A percentile compares a stretch with the other conserved stretches of the same genome.
Evolutionary conservation across 768 basidiomycete species (phyloP).

Genomic region (Pisolithus microcarpus): DNA sequence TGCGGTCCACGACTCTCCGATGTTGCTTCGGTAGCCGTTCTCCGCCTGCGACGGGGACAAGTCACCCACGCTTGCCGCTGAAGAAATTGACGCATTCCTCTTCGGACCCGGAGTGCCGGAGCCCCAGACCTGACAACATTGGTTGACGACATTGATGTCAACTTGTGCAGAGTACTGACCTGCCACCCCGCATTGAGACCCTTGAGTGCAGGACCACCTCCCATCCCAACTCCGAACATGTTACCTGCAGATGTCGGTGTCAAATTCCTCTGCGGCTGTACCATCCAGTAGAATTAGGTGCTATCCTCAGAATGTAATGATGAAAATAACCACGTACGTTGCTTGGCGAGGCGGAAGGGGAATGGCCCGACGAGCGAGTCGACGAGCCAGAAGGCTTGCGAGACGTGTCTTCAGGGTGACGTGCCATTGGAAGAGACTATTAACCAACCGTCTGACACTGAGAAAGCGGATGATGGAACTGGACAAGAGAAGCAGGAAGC

Average conservation of each 20-base stretch:
- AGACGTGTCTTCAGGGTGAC: conserved; percentile 37
- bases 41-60: conserved; percentile 40
- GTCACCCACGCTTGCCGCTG: conserved; percentile 47
- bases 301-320: background rate
- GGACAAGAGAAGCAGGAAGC: conserved; percentile 3
- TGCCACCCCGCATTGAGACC: conserved; percentile 60
- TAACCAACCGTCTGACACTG: conserved; percentile 24
- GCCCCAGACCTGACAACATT: conserved; percentile 48
- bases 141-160: conserved; percentile 4
- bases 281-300: conserved; percentile 19
- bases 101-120: conserved; percentile 41
- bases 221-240: conserved; percentile 49
- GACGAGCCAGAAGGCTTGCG: conserved; percentile 68
- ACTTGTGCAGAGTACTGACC: conserved; percentile 32
- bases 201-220: conserved; percentile 42
- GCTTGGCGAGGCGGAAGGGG: conserved; percentile 53
- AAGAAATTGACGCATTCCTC: conserved; percentile 58
- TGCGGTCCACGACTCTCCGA: conserved; percentile 46
- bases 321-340: conserved; percentile 38
- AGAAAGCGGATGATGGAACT: conserved; percentile 13
- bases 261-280: conserved; percentile 41
- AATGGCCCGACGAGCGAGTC: conserved; percentile 55
- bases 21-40: conserved; percentile 37
- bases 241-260: conserved; percentile 35
- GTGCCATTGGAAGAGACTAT: conserved; percentile 22